Evolutionary conservation across 2,329 filamentous ascomycete genomes (phyloP).

Genomic region (Calonectria fujianensis): DNA sequence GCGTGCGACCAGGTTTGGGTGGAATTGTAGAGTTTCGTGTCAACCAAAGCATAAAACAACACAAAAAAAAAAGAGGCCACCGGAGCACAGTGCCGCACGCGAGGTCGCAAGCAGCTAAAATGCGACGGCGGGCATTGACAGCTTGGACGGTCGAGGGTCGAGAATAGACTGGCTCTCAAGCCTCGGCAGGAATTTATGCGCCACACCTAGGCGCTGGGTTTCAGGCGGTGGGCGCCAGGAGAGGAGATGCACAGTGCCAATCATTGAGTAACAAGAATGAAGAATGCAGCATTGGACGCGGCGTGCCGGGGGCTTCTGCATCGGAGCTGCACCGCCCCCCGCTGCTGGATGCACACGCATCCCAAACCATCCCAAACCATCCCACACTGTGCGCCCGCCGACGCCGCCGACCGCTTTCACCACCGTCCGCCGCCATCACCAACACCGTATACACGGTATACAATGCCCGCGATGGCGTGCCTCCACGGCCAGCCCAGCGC

Average conservation of each 20-base stretch:
- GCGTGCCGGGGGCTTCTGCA: not conserved
- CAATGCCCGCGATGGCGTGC: conserved; percentile 24
- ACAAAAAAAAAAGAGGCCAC: conserved; percentile 1
- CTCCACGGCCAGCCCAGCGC: conserved; percentile 1
- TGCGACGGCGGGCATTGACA: not conserved
- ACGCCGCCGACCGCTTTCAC: not conserved
- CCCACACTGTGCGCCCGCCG: conserved; percentile 33
- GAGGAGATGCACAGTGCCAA: conserved; percentile 1
- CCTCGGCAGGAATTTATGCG: conserved; percentile 20
- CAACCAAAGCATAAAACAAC: conserved; percentile 17
- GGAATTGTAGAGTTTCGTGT: not conserved
- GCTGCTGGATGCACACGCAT: not conserved
- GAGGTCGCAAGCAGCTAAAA: not conserved
- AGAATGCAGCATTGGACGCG: not conserved
- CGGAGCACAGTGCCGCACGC: not conserved
- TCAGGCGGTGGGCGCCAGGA: conserved; percentile 6
- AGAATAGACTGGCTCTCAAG: conserved; percentile 25
- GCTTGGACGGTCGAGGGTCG: not conserved
- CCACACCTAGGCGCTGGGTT: conserved; percentile 16
- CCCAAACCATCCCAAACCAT: conserved; percentile 7
- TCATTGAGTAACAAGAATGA: not conserved
- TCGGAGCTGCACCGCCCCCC: conserved; percentile 18
- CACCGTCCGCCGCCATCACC: conserved; percentile 1
- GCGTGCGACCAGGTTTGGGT: not conserved
- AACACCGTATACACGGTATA: conserved; percentile 42